Evolutionary conservation across 176 grass and related monocot genomes (phyloP).

Genomic region (Otatea glauca): DNA sequence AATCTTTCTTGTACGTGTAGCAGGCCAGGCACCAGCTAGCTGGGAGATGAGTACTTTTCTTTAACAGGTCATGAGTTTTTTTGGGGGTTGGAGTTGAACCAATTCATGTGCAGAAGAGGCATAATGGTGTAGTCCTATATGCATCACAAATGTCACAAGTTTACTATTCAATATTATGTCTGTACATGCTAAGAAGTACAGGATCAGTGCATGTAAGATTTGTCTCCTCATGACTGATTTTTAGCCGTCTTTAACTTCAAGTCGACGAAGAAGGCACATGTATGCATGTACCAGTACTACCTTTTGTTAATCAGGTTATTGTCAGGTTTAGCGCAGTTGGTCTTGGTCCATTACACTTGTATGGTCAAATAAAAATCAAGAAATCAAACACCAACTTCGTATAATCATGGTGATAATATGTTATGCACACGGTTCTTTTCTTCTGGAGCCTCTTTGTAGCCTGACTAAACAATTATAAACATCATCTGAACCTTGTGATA

Average conservation of each 20-base stretch:
- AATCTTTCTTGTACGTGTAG: not conserved
- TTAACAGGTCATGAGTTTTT: not conserved
- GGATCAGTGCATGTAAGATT: conserved; percentile 22
- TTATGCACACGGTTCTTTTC: not conserved
- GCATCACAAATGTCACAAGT: conserved; percentile 41
- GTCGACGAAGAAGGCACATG: conserved; percentile 25
- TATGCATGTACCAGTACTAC: conserved; percentile 1
- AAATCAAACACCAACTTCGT: not conserved
- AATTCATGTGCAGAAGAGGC: conserved; percentile 27
- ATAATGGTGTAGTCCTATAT: not conserved
- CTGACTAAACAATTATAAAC: not conserved
- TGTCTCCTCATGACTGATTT: conserved; percentile 28
- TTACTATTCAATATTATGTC: conserved; percentile 43
- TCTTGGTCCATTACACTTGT: not conserved
- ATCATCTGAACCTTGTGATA: not conserved
- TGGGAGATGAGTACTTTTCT: not conserved
- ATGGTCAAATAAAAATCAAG: not conserved
- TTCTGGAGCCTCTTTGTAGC: not conserved
- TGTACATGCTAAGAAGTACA: conserved; percentile 6
- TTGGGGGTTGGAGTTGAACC: conserved; percentile 5
- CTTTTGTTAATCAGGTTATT: not conserved
- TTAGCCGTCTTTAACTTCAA: conserved; percentile 22
- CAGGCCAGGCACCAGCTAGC: not conserved
- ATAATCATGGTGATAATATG: not conserved
- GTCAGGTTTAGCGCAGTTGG: not conserved